Evolutionary conservation across 257 asterid genomes (phyloP).

Genomic region (Scutellaria barbata): DNA sequence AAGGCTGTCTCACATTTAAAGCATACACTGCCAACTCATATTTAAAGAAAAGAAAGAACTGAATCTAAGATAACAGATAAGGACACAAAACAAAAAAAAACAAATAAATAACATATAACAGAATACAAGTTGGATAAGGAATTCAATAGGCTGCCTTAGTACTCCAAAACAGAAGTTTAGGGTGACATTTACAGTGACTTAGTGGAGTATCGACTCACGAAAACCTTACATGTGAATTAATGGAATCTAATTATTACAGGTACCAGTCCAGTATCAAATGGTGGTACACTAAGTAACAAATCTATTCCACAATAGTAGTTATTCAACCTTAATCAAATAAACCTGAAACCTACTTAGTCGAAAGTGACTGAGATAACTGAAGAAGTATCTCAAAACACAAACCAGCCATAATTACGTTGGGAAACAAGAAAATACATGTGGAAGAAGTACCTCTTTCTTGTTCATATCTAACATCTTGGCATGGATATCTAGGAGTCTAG

Average conservation of each 20-base stretch:
- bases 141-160: too few species aligned
- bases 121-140: not conserved
- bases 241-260: not conserved
- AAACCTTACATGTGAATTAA: not conserved
- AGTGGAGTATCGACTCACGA: not conserved
- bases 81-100: not conserved
- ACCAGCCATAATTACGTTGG: not conserved
- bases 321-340: not conserved
- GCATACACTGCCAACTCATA: not conserved
- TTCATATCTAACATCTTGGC: conserved; percentile 57
- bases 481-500: conserved; percentile 66
- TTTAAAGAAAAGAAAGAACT: not conserved
- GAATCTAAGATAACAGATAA: not conserved
- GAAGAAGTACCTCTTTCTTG: conserved; percentile 58
- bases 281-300: not conserved
- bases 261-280: not conserved
- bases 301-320: too few species aligned
- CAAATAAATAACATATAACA: not conserved
- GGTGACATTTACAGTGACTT: not conserved
- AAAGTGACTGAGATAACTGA: conserved; percentile 8
- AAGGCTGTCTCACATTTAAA: not conserved
- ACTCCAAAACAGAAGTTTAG: too few species aligned
- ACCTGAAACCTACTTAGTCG: not conserved
- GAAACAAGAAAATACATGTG: conserved; percentile 15
- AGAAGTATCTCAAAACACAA: not conserved